Conservation (phyloP, 805 yeast species). For the Sugiyamaella marilandica region DNA sequence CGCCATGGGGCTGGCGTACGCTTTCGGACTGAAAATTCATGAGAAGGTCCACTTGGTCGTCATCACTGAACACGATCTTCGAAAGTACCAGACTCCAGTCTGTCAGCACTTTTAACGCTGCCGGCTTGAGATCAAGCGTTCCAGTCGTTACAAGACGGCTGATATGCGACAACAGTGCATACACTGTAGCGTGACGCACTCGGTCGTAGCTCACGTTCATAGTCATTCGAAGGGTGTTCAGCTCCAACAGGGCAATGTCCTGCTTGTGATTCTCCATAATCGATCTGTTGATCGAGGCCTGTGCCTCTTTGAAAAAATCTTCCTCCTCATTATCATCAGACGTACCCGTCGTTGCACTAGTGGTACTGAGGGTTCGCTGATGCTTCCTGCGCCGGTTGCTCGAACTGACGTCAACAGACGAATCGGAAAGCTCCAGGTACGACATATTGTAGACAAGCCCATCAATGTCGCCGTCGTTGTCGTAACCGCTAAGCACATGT, state of each 20-base stretch:
- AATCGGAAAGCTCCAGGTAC: slow-evolving; percentile 31
- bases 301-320: slow-evolving; percentile 83
- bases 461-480: slow-evolving; percentile 20
- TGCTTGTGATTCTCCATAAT: slow-evolving; percentile 87
- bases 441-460: slow-evolving; percentile 27
- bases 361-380: slow-evolving; percentile 24
- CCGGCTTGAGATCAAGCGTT: slow-evolving; percentile 70
- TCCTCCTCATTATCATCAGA: slow-evolving; percentile 58
- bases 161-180: slow-evolving; percentile 65
- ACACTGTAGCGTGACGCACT: slow-evolving; percentile 75
- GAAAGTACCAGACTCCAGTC: slow-evolving; percentile 79
- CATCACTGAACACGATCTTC: slow-evolving; percentile 78
- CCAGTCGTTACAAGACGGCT: slow-evolving; percentile 71
- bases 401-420: slow-evolving; percentile 24
- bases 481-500: slow-evolving; percentile 19
- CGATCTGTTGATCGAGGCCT: slow-evolving; percentile 88
- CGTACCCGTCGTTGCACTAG: slow-evolving; percentile 37
- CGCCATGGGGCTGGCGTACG: slow-evolving; percentile 39
- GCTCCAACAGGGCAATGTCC: slow-evolving; percentile 87
- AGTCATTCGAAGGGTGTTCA: slow-evolving; percentile 94
- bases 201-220: slow-evolving; percentile 94
- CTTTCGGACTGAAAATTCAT: slow-evolving; percentile 42
- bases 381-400: slow-evolving; percentile 19
- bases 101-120: slow-evolving; percentile 66
- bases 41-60: slow-evolving; percentile 73